Evolutionary conservation across 768 basidiomycete genomes (phyloP), one percentile per base, ranked within the genome.

Genomic region (Podaxis mareebaensis): DNA sequence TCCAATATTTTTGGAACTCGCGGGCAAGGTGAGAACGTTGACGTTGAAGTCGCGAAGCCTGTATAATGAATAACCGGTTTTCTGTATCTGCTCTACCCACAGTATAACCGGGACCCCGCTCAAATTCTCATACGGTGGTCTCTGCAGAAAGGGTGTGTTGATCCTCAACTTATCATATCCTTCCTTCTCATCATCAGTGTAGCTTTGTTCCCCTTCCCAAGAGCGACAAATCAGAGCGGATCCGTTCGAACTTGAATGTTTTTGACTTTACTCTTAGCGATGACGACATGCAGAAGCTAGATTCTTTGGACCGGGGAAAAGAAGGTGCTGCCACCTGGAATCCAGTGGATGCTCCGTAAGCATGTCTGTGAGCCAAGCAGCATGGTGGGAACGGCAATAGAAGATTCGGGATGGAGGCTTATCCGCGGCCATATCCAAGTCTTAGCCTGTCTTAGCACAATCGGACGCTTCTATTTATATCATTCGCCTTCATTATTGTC

Each of bases 121-220:
- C 95, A 97, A 69, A 79, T 96, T 52, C 82, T 97, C 20, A 77
- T 96, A 58, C 85, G 96, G 17, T 97, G 95, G 93, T 95, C 93
- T 33, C 76, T 98, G 40, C 95, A 97, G 74, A 86, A 84, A 70
- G 87, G 87, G 90, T 91, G 67, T 48, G 84, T 76, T 11, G 24
- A 30, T 20, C 3, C 20, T 39, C 24, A 10, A 53, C 55, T 59
- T 48, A 17, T 24, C n/a, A 1, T n/a, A n/a, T 22, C 28, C 52
- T 15, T 46, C 44, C 3, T 22, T 17, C 40, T 38, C 17, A 46
- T 55, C 13, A 44, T 55, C 28, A 1, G 15, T 36, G 13, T 49
- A 59, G 92, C 24, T 91, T 85, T 67, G 81, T 91, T 0, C 90
- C 91, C 0, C 81, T 96, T 3, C 91, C 92, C 2, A 95, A 96